These are phyloP conservation scores for Balakata baccata DNA, from an alignment of 345 rosid genomes.

Conservation along the genomic window DNA sequence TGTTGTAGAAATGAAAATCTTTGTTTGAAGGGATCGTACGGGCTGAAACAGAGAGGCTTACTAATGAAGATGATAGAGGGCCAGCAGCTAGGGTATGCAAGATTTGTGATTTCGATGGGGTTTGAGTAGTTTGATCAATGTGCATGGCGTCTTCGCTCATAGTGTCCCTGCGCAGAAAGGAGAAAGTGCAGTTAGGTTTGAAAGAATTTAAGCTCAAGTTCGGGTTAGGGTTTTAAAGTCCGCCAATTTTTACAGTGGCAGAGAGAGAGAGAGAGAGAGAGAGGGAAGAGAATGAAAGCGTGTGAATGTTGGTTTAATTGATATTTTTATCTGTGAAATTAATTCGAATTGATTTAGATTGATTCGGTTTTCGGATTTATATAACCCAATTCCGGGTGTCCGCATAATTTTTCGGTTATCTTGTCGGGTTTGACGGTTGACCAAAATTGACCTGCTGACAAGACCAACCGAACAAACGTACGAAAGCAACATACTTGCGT, in stretches of 20 bases:
- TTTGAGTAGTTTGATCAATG: slow-evolving; percentile 12
- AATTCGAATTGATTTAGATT: no score
- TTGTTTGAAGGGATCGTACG: slow-evolving; percentile 54
- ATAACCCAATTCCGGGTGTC: no score
- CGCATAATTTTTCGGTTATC: no score
- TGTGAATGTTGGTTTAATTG: no score
- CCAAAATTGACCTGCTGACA: no score
- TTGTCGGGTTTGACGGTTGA: no score
- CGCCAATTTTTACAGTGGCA: background rate
- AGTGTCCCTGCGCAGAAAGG: background rate
- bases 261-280: background rate
- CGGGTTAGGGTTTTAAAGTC: slow-evolving; percentile 22
- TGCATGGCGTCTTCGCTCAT: slow-evolving; percentile 16
- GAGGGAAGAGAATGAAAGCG: background rate
- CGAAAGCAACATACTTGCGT: no score
- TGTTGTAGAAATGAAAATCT: slow-evolving; percentile 81
- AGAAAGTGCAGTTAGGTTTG: background rate
- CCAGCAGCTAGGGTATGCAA: slow-evolving; percentile 37
- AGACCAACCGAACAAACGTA: no score
- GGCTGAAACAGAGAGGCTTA: slow-evolving; percentile 48
- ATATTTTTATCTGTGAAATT: no score
- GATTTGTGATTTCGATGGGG: slow-evolving; percentile 27
- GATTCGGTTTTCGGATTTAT: no score
- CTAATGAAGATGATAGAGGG: slow-evolving; percentile 47
- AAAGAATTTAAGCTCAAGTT: slow-evolving; percentile 8